A percentile compares a stretch with the other conserved stretches of the same genome.
Conservation (phyloP, 495 filamentous ascomycete species). For the Chaetomidium leptoderma region DNA sequence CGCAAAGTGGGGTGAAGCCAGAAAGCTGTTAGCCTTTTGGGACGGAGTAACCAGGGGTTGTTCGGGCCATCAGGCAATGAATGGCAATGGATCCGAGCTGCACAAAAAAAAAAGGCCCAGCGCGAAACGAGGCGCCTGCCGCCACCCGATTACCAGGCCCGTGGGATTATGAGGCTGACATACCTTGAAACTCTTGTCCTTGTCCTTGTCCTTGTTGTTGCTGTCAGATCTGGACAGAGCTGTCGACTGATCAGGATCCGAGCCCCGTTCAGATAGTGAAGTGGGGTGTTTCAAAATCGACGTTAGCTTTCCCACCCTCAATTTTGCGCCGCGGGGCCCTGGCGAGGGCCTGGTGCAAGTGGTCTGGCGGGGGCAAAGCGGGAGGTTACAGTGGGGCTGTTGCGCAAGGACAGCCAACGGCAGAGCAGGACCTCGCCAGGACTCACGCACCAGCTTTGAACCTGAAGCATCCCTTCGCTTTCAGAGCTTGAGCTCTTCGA, state of each 20-base stretch:
- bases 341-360: neutral
- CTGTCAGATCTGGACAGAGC: neutral
- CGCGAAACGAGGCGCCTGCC: conserved; percentile 2
- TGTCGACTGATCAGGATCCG: neutral
- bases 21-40: conserved; percentile 16
- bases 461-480: neutral
- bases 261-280: neutral
- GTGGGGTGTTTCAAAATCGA: conserved; percentile 30
- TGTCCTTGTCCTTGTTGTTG: neutral
- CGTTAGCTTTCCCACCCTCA: conserved; percentile 15
- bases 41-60: neutral
- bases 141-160: neutral
- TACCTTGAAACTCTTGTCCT: conserved; percentile 1
- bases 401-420: neutral
- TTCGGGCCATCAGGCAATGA: conserved; percentile 1
- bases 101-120: conserved; percentile 9
- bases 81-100: too few species aligned
- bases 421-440: neutral
- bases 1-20: conserved; percentile 18
- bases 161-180: neutral
- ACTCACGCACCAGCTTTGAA: neutral
- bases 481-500: neutral
- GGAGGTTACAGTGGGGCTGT: neutral
- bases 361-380: neutral
- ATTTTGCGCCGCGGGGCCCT: conserved; percentile 16